A percentile compares a stretch with the other conserved stretches of the same genome.
Evolutionary conservation across 192 early-diverging fungal genomes (phyloP).

Genomic region (Gaertneriomyces semiglobifer): DNA sequence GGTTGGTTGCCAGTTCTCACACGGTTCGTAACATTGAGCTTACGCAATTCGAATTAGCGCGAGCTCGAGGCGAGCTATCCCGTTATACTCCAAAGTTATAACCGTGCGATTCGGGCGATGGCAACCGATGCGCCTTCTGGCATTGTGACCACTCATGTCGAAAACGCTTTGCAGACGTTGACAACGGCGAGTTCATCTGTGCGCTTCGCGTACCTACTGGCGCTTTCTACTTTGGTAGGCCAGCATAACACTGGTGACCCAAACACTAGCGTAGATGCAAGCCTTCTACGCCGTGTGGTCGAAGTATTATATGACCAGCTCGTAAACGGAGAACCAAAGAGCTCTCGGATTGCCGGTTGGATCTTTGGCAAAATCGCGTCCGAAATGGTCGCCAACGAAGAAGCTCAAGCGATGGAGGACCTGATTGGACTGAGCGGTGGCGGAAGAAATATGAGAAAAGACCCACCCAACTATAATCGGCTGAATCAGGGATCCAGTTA

Average conservation of each 20-base stretch:
- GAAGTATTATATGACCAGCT: slow-evolving; percentile 4
- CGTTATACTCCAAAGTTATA: slow-evolving; percentile 10
- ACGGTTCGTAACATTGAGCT: neutral
- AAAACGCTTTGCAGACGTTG: neutral
- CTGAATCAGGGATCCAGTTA: slow-evolving; percentile 22
- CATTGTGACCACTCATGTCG: slow-evolving; percentile 3
- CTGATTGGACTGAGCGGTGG: neutral
- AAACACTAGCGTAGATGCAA: neutral
- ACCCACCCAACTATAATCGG: slow-evolving; percentile 16
- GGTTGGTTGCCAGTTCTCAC: slow-evolving; percentile 8
- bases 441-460: neutral
- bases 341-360: slow-evolving; percentile 24
- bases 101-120: neutral
- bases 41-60: slow-evolving; percentile 1
- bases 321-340: slow-evolving; percentile 13
- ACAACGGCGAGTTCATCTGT: neutral
- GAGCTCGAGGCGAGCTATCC: slow-evolving; percentile 6
- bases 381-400: neutral
- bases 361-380: neutral
- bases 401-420: neutral
- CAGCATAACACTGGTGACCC: neutral
- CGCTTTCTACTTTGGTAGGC: slow-evolving; percentile 13
- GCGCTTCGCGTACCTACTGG: slow-evolving; percentile 8
- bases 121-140: neutral
- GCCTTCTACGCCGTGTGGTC: neutral